Percentiles rank a stretch among this genome's conserved stretches.
Conservation (phyloP, 257 asterid species). For the Solanum verrucosum region DNA sequence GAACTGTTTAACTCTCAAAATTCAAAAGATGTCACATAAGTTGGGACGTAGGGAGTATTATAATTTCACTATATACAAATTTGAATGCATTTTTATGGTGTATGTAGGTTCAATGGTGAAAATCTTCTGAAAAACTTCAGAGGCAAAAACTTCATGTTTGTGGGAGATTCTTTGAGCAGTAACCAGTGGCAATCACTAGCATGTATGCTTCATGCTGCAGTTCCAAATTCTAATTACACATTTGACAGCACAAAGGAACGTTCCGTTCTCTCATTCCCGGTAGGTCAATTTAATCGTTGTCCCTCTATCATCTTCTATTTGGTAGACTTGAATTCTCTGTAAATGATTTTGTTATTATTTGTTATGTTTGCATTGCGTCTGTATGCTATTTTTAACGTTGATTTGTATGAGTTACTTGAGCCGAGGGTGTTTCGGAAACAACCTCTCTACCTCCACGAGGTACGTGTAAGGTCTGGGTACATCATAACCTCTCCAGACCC, state of each 20-base stretch:
- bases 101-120: conserved; percentile 50
- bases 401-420: background rate
- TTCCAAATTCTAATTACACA: conserved; percentile 30
- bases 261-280: conserved; percentile 40
- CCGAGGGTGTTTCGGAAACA: background rate
- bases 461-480: background rate
- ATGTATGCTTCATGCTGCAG: conserved; percentile 48
- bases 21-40: no score
- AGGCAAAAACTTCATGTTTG: conserved; percentile 49
- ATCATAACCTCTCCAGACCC: background rate
- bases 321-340: background rate
- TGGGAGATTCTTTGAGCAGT: conserved; percentile 59
- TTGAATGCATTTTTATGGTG: background rate
- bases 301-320: background rate
- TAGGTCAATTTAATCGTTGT: conserved; percentile 3
- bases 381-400: background rate
- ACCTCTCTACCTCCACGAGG: background rate
- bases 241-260: conserved; percentile 9
- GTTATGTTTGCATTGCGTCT: background rate
- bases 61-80: no score
- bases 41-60: no score
- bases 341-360: background rate
- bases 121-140: conserved; percentile 28
- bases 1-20: no score
- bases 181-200: conserved; percentile 71